Evolutionary conservation across 2,329 filamentous ascomycete genomes (phyloP).

Genomic region (Rutstroemia sydowiana): DNA sequence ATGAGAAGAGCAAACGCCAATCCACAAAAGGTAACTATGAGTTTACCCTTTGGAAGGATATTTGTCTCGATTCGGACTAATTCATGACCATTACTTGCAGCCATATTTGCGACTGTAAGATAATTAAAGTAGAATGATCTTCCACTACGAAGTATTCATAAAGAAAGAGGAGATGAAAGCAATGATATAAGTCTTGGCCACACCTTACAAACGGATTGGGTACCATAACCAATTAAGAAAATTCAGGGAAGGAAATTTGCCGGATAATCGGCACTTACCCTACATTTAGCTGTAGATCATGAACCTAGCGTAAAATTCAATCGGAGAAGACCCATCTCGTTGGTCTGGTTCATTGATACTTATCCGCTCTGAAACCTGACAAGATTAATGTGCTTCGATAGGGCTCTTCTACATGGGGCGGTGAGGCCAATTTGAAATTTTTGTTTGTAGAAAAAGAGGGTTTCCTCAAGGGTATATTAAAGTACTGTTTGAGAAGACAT

Average conservation of each 20-base stretch:
- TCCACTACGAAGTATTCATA: background rate
- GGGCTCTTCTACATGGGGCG: background rate
- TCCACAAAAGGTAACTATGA: slow-evolving; percentile 43
- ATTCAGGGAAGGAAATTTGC: background rate
- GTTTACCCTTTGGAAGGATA: slow-evolving; percentile 43
- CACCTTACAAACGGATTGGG: background rate
- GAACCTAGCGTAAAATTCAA: background rate
- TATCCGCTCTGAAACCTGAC: background rate
- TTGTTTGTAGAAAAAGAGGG: too few species aligned
- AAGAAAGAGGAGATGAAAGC: background rate
- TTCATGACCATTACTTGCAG: slow-evolving; percentile 14
- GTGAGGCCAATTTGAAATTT: background rate
- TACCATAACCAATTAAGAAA: background rate
- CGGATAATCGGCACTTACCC: slow-evolving; percentile 3
- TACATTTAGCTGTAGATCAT: background rate
- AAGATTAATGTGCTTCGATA: background rate
- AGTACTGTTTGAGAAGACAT: background rate
- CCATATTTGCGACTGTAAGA: slow-evolving; percentile 12
- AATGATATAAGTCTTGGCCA: background rate
- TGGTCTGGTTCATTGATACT: background rate
- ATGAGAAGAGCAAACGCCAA: slow-evolving; percentile 48
- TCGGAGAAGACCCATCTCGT: background rate
- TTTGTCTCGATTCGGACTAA: slow-evolving; percentile 44
- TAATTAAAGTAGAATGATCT: background rate
- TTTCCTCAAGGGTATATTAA: background rate